Evolutionary conservation across 75 land plant species (phyloP).

Genomic region (Adiantum capillusveneris): DNA sequence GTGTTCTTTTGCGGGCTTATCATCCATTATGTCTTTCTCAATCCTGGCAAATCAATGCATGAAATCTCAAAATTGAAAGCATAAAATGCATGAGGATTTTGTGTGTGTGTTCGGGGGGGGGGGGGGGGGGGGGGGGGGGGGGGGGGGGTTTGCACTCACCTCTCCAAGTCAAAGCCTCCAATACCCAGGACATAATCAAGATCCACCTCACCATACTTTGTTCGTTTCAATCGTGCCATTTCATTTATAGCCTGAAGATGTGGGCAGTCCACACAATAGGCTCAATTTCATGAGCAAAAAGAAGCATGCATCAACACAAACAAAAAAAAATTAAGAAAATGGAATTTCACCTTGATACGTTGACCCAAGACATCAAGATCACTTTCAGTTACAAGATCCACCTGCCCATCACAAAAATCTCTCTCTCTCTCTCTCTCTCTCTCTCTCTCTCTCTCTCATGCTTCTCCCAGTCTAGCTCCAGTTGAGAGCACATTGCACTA

Average conservation of each 20-base stretch:
- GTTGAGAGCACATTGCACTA: too few species aligned
- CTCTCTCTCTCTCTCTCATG: not conserved
- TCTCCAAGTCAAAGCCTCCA: constrained; percentile 93
- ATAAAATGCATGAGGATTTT: too few species aligned
- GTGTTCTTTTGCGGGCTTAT: constrained; percentile 18
- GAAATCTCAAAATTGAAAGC: too few species aligned
- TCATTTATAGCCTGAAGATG: constrained; percentile 61
- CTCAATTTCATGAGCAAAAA: too few species aligned
- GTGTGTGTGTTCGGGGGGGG: too few species aligned
- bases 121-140: too few species aligned
- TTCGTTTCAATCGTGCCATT: constrained; percentile 63
- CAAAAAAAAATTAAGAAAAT: too few species aligned
- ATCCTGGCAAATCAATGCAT: constrained; percentile 7
- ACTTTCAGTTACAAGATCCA: constrained; percentile 67
- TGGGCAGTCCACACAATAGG: too few species aligned
- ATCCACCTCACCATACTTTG: constrained; percentile 76
- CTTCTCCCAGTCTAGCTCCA: not conserved
- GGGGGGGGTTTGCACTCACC: constrained; percentile 22
- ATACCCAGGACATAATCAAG: constrained; percentile 91
- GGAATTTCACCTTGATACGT: constrained; percentile 28
- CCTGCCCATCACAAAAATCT: constrained; percentile 32
- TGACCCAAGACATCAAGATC: constrained; percentile 46
- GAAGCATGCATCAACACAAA: not conserved
- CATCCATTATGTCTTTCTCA: constrained; percentile 3
- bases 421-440: constrained; percentile 3